These are phyloP conservation scores for Barnettozyma siamensis DNA, from an alignment of 805 yeast species.

Conservation along the genomic window DNA sequence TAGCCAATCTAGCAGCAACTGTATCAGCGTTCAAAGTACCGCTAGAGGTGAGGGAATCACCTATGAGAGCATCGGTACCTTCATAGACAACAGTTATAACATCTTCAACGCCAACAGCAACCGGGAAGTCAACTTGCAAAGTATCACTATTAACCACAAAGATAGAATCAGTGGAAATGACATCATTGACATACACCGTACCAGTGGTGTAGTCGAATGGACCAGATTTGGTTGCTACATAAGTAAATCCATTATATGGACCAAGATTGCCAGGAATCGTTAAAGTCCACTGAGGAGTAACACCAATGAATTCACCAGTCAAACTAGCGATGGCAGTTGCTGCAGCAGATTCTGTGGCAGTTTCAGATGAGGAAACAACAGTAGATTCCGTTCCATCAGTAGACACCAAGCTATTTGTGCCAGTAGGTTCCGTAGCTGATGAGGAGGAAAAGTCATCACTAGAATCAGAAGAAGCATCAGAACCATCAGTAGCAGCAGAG, in stretches of 20 bases:
- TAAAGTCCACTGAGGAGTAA: slow-evolving; percentile 3
- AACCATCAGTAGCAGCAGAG: background rate
- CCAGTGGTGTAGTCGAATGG: background rate
- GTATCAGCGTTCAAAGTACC: background rate
- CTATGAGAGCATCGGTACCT: background rate
- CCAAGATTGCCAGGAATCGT: slow-evolving; percentile 1
- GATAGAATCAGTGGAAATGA: background rate
- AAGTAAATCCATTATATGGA: slow-evolving; percentile 3
- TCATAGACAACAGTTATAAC: slow-evolving; percentile 2
- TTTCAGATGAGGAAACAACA: background rate
- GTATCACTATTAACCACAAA: background rate
- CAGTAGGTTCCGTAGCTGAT: background rate
- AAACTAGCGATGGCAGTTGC: background rate
- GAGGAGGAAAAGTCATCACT: too few relatives aligned
- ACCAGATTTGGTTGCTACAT: background rate
- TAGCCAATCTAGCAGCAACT: background rate
- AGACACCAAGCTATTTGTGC: background rate
- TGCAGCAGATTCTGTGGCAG: background rate
- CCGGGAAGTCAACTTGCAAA: background rate
- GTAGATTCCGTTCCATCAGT: background rate
- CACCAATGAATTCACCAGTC: background rate
- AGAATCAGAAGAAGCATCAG: background rate
- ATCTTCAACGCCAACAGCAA: slow-evolving; percentile 13
- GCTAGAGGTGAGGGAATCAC: background rate
- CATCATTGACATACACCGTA: slow-evolving; percentile 10